phyloP scores from a whole-genome alignment of 129 eudicot species.

The Flaveria linearis region DNA sequence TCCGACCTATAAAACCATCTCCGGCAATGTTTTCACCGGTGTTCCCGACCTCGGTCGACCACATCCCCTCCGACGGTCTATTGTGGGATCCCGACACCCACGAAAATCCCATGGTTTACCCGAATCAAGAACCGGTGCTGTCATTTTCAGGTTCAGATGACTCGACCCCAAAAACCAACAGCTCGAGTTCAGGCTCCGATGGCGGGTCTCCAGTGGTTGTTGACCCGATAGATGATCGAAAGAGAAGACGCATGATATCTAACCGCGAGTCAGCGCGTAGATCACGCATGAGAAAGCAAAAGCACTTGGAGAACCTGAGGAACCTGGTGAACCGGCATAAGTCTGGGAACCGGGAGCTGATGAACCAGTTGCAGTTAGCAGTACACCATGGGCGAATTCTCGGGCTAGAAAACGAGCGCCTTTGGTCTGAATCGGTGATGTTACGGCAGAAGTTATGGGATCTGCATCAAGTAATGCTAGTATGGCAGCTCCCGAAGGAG shows the following conservation, averaged over 20 bases:
- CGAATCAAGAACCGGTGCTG: conserved; percentile 47
- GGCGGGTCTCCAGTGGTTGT: conserved; percentile 29
- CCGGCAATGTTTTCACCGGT: conserved; percentile 74
- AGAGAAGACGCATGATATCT: conserved; percentile 82
- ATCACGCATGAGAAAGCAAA: conserved; percentile 85
- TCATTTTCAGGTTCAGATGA: conserved; percentile 54
- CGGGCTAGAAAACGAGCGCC: conserved; percentile 58
- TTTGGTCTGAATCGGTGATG: conserved; percentile 51
- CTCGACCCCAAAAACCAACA: conserved; percentile 35
- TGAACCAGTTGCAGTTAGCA: conserved; percentile 60
- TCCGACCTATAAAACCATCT: conserved; percentile 36
- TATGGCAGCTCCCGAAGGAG: conserved; percentile 60
- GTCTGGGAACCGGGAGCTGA: conserved; percentile 56
- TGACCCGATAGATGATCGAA: conserved; percentile 53
- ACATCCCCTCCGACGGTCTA: conserved; percentile 38
- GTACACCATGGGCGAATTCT: conserved; percentile 45
- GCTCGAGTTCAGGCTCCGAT: conserved; percentile 46
- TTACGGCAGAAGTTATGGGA: conserved; percentile 64
- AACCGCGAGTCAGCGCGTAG: conserved; percentile 94
- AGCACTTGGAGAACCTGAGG: conserved; percentile 75
- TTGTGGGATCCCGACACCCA: conserved; percentile 42
- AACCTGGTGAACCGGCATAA: conserved; percentile 57
- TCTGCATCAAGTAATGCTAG: conserved; percentile 56
- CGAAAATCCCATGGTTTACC: conserved; percentile 37
- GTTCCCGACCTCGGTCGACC: conserved; percentile 32